phyloP scores from a whole-genome alignment of 2,329 filamentous ascomycete genomes.

The Hypomyces rosellus region DNA sequence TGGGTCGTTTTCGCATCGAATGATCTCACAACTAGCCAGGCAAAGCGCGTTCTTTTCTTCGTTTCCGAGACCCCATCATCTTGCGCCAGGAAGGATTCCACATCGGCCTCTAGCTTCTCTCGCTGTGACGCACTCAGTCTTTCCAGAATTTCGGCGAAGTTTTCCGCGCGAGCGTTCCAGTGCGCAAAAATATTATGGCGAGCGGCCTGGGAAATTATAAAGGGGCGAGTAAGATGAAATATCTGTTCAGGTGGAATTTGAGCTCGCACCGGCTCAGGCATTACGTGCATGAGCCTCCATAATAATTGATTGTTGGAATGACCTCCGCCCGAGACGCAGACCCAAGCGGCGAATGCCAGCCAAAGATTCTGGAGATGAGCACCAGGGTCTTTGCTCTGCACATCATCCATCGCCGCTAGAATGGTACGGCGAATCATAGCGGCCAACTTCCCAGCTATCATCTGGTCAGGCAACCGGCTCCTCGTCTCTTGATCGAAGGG shows the following conservation, averaged over 20 bases:
- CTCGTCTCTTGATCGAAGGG: conserved; percentile 15
- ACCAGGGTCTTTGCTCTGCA: conserved; percentile 1
- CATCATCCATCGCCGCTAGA: conserved; percentile 13
- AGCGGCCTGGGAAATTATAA: conserved; percentile 16
- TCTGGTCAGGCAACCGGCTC: conserved; percentile 10
- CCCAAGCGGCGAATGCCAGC: conserved; percentile 11
- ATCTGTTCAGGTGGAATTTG: conserved; percentile 12
- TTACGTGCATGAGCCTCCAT: conserved; percentile 11
- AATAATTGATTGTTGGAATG: conserved; percentile 17
- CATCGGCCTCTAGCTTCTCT: conserved; percentile 7
- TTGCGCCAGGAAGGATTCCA: conserved; percentile 12
- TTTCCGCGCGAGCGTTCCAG: conserved; percentile 15
- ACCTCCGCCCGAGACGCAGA: conserved; percentile 10
- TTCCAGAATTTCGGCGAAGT: conserved; percentile 14
- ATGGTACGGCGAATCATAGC: conserved; percentile 17
- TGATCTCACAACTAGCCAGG: conserved; percentile 19
- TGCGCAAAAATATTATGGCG: conserved; percentile 12
- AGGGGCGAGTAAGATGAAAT: conserved; percentile 7
- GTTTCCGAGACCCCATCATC: conserved; percentile 8
- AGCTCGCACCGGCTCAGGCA: conserved; percentile 14
- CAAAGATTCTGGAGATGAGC: conserved; percentile 14
- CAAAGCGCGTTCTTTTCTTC: conserved; percentile 12
- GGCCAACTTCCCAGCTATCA: conserved; percentile 12
- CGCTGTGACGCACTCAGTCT: conserved; percentile 10
- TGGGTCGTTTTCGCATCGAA: conserved; percentile 12